These are phyloP conservation scores for Didymella sp. DNA, from an alignment of 2,329 filamentous ascomycete genomes.

Conservation along the genomic window DNA sequence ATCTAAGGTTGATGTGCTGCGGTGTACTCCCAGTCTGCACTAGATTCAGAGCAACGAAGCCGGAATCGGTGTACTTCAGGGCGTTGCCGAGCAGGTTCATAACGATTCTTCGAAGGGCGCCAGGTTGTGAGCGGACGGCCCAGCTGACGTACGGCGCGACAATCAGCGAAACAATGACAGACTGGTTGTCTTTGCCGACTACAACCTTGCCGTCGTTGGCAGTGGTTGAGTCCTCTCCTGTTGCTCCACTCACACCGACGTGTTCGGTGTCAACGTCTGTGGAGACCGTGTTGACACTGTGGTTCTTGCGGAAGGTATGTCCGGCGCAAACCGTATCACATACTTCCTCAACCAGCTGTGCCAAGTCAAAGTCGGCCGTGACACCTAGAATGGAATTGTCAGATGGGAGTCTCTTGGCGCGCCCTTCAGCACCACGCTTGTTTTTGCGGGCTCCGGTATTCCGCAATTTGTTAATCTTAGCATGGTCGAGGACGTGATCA, in stretches of 20 bases:
- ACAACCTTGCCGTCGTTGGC: conserved; percentile 9
- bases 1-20: conserved; percentile 28
- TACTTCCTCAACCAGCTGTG: conserved; percentile 57
- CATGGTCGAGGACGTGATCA: conserved; percentile 49
- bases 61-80: conserved; percentile 45
- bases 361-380: conserved; percentile 41
- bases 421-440: conserved; percentile 22
- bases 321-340: conserved; percentile 63
- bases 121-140: conserved; percentile 40
- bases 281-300: conserved; percentile 29
- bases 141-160: conserved; percentile 40
- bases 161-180: conserved; percentile 40
- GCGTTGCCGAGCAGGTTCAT: conserved; percentile 49
- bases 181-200: conserved; percentile 30
- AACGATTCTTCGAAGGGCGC: conserved; percentile 44
- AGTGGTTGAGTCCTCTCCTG: conserved; percentile 20
- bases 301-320: conserved; percentile 51
- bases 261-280: conserved; percentile 22
- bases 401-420: conserved; percentile 34
- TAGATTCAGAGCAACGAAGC: conserved; percentile 40
- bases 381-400: conserved; percentile 43
- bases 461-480: conserved; percentile 48
- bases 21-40: conserved; percentile 22
- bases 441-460: conserved; percentile 30
- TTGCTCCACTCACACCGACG: conserved; percentile 20